Percentiles rank a stretch among this genome's conserved stretches.
phyloP scores from a whole-genome alignment of 306 rosid species.

The Quercus parvula region DNA sequence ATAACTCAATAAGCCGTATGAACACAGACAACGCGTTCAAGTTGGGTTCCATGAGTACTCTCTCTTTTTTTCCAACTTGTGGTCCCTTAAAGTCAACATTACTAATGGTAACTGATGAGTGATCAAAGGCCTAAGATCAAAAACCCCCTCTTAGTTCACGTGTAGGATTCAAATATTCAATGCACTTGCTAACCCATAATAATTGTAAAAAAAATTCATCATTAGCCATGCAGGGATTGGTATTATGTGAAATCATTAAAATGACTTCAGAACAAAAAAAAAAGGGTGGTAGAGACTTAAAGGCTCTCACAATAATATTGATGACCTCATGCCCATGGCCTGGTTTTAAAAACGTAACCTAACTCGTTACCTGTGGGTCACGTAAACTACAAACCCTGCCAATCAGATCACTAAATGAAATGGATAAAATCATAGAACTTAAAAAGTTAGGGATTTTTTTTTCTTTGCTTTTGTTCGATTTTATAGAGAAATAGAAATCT shows the following conservation, averaged over 20 bases:
- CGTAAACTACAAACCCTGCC: slow-evolving; percentile 25
- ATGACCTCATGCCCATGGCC: slow-evolving; percentile 41
- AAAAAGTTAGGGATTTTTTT: slow-evolving; percentile 21
- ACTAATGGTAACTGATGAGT: slow-evolving; percentile 13
- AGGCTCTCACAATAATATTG: slow-evolving; percentile 28
- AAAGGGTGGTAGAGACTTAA: slow-evolving; percentile 18
- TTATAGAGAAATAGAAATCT: slow-evolving; percentile 26
- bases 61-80: slow-evolving; percentile 19
- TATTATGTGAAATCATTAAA: slow-evolving; percentile 93
- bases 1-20: background rate
- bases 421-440: background rate
- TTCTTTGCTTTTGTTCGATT: too few species aligned
- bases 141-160: slow-evolving; percentile 58
- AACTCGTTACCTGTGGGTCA: slow-evolving; percentile 44
- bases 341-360: slow-evolving; percentile 17
- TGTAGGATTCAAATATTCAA: slow-evolving; percentile 63
- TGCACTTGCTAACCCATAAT: slow-evolving; percentile 83
- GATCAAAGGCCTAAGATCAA: slow-evolving; percentile 27
- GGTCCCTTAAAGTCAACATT: slow-evolving; percentile 52
- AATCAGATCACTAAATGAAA: slow-evolving; percentile 44
- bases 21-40: background rate
- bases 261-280: slow-evolving; percentile 58
- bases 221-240: slow-evolving; percentile 91
- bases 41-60: background rate
- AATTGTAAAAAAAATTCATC: slow-evolving; percentile 75